These are phyloP conservation scores for Entrophospora sp. DNA, from an alignment of 192 early-diverging fungal genomes.

Conservation along the genomic window DNA sequence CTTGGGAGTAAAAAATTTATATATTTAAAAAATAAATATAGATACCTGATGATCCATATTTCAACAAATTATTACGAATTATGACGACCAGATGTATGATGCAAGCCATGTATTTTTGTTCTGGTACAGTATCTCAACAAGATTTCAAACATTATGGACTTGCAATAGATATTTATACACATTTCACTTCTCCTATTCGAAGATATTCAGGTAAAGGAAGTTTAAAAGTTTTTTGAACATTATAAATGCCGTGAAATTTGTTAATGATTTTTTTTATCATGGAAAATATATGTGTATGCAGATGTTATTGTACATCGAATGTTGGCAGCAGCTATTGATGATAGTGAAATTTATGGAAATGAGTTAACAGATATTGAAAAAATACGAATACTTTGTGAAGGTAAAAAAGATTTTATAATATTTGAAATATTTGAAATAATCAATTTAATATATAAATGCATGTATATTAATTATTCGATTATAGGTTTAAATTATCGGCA, in stretches of 20 bases:
- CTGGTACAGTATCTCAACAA: slow-evolving; percentile 57
- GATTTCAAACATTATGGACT: slow-evolving; percentile 89
- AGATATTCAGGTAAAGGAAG: slow-evolving; percentile 70
- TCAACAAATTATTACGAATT: slow-evolving; percentile 95
- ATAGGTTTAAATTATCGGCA: slow-evolving; percentile 83
- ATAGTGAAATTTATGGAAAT: slow-evolving; percentile 40
- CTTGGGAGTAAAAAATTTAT: too few relatives aligned
- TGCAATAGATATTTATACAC: slow-evolving; percentile 88
- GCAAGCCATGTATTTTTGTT: slow-evolving; percentile 97
- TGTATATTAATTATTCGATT: slow-evolving; percentile 23
- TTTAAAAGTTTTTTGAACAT: neutral
- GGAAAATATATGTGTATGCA: neutral
- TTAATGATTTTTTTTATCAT: neutral
- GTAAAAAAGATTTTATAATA: slow-evolving; percentile 30
- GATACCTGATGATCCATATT: slow-evolving; percentile 80
- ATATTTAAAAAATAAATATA: too few relatives aligned
- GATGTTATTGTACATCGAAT: slow-evolving; percentile 92
- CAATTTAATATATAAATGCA: slow-evolving; percentile 19
- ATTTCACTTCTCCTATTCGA: slow-evolving; percentile 99
- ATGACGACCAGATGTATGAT: slow-evolving; percentile 92
- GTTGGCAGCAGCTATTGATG: slow-evolving; percentile 50
- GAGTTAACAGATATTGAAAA: slow-evolving; percentile 77
- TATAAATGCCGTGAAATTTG: neutral
- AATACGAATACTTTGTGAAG: slow-evolving; percentile 75
- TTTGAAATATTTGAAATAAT: neutral